phyloP scores from a whole-genome alignment of 2,329 filamentous ascomycete genomes.

The Zymoseptoria brevis region DNA sequence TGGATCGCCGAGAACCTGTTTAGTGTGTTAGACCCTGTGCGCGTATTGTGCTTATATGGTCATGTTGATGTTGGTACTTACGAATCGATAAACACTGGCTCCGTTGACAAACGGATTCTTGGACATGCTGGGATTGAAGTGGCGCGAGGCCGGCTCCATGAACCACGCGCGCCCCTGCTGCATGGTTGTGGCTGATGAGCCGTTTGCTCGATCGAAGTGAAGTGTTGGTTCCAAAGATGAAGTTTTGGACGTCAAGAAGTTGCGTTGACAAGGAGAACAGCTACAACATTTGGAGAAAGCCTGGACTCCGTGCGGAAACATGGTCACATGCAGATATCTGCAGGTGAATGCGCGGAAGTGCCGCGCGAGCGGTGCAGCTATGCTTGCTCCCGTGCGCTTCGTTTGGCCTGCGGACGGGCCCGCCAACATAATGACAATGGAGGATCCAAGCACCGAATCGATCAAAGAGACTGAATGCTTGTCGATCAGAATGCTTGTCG shows the following conservation, averaged over 20 bases:
- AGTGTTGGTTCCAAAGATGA: background rate
- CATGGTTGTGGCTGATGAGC: background rate
- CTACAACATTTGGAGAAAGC: background rate
- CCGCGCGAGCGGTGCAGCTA: background rate
- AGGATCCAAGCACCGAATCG: background rate
- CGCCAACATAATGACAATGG: background rate
- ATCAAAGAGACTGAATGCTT: background rate
- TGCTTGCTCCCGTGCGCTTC: background rate
- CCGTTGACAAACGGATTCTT: slow-evolving; percentile 16
- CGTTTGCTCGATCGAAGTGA: background rate
- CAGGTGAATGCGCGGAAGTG: background rate
- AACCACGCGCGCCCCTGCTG: background rate
- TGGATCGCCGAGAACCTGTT: slow-evolving; percentile 11
- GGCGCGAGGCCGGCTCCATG: background rate
- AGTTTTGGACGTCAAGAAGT: background rate
- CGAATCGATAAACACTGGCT: slow-evolving; percentile 10
- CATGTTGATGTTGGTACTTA: background rate
- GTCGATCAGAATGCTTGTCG: background rate
- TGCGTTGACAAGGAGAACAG: background rate
- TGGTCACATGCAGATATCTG: background rate
- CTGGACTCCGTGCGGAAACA: background rate
- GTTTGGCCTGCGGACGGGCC: background rate
- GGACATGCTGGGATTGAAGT: slow-evolving; percentile 9
- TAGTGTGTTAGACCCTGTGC: background rate
- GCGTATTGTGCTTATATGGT: background rate